Percentiles rank a stretch among this genome's conserved stretches.
Evolutionary conservation across 176 grass and related monocot genomes (phyloP).

Genomic region (Thalia dealbata): DNA sequence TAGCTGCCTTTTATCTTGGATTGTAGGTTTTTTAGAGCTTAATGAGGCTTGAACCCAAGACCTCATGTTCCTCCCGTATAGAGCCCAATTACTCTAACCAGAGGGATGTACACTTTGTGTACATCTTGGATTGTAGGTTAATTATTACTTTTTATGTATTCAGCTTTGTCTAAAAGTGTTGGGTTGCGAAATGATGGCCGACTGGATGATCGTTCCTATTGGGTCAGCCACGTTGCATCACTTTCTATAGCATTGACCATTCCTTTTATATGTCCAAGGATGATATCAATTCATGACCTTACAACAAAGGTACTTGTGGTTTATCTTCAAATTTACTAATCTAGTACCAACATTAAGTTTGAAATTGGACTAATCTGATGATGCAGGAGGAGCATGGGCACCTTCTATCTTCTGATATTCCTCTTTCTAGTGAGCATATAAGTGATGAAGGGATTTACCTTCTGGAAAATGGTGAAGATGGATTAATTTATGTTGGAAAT

Average conservation of each 20-base stretch:
- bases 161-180: conserved; percentile 67
- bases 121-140: neutral
- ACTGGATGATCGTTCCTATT: conserved; percentile 78
- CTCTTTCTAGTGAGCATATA: conserved; percentile 73
- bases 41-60: too few relatives aligned
- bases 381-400: conserved; percentile 59
- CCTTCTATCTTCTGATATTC: conserved; percentile 38
- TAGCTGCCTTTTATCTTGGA: too few relatives aligned
- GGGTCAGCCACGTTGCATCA: conserved; percentile 43
- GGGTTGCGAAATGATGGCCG: conserved; percentile 78
- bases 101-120: too few relatives aligned
- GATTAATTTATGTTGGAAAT: conserved; percentile 71
- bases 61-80: too few relatives aligned
- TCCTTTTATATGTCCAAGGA: conserved; percentile 74
- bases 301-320: conserved; percentile 39
- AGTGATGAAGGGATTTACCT: conserved; percentile 65
- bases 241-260: conserved; percentile 55
- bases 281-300: conserved; percentile 73
- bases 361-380: neutral
- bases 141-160: neutral
- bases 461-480: conserved; percentile 85
- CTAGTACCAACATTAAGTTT: neutral
- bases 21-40: too few relatives aligned
- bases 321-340: neutral
- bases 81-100: too few relatives aligned